Evolutionary conservation across 78 protist genomes (phyloP).

Genomic region (Polysphondylium violaceum): DNA sequence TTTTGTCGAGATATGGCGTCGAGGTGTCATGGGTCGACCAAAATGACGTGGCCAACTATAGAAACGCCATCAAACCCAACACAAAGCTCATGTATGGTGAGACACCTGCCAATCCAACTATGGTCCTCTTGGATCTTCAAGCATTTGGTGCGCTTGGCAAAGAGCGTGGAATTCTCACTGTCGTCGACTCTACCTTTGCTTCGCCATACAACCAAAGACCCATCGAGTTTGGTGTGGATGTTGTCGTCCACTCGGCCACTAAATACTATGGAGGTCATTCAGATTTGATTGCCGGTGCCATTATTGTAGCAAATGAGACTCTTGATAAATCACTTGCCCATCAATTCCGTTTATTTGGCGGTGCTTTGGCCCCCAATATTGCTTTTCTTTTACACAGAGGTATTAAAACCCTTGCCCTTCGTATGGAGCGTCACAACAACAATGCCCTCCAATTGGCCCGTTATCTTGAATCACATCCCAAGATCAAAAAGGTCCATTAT

Average conservation of each 20-base stretch:
- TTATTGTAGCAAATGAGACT: constrained; percentile 1
- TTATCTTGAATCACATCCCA: constrained; percentile 76
- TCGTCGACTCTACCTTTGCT: constrained; percentile 89
- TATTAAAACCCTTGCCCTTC: constrained; percentile 76
- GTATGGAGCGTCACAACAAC: constrained; percentile 73
- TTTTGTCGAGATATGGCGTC: constrained; percentile 71
- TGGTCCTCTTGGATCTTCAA: constrained; percentile 73
- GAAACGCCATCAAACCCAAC: constrained; percentile 72
- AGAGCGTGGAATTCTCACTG: constrained; percentile 12
- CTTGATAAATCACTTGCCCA: constrained; percentile 8
- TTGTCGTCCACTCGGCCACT: constrained; percentile 80
- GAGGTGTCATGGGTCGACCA: constrained; percentile 51
- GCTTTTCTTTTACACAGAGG: constrained; percentile 74
- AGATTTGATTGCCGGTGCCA: constrained; percentile 72
- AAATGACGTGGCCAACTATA: constrained; percentile 36
- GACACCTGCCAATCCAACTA: constrained; percentile 88
- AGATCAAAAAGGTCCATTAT: constrained; percentile 68
- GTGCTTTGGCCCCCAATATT: constrained; percentile 40
- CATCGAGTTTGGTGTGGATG: constrained; percentile 75
- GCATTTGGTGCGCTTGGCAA: constrained; percentile 72
- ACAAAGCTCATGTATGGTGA: constrained; percentile 89
- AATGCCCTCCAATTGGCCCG: constrained; percentile 69
- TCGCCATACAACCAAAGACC: constrained; percentile 75
- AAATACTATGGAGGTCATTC: constrained; percentile 83
- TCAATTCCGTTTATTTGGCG: constrained; percentile 60